Percentiles rank a stretch among this genome's conserved stretches.
These are phyloP conservation scores for Scheffersomyces insectosa DNA, from an alignment of 1,139 yeast genomes.

Conservation along the genomic window DNA sequence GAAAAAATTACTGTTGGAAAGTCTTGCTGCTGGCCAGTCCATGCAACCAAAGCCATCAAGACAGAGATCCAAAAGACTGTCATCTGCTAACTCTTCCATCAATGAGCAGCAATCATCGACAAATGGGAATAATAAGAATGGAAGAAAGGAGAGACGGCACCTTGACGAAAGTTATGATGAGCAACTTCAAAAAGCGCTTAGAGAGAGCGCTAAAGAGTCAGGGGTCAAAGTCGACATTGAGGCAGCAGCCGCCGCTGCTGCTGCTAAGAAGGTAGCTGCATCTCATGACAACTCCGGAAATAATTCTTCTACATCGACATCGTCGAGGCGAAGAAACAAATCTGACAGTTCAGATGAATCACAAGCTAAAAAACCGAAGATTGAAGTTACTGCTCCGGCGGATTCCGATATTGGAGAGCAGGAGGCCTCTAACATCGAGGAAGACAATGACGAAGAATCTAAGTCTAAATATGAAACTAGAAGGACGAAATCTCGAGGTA, in stretches of 20 bases:
- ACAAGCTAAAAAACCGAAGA: conserved; percentile 12
- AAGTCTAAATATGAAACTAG: conserved; percentile 9
- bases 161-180: conserved; percentile 63
- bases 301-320: conserved; percentile 6
- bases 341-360: conserved; percentile 12
- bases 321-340: conserved; percentile 4
- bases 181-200: conserved; percentile 66
- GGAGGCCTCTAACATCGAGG: conserved; percentile 17
- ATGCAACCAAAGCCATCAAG: conserved; percentile 8
- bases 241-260: conserved; percentile 1
- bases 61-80: conserved; percentile 14
- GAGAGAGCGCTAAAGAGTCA: conserved; percentile 62
- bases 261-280: conserved; percentile 9
- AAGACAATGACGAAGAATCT: conserved; percentile 13
- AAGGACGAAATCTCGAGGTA: conserved; percentile 11
- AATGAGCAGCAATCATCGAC: conserved; percentile 6
- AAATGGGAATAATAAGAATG: conserved; percentile 22
- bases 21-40: conserved; percentile 15
- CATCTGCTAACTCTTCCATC: conserved; percentile 7
- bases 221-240: conserved; percentile 16
- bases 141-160: conserved; percentile 35
- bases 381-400: conserved; percentile 6
- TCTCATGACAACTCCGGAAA: conserved; percentile 5
- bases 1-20: conserved; percentile 37
- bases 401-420: conserved; percentile 8